These are phyloP conservation scores for Mrakia hoshinonis DNA, from an alignment of 768 basidiomycete genomes.

Conservation along the genomic window DNA sequence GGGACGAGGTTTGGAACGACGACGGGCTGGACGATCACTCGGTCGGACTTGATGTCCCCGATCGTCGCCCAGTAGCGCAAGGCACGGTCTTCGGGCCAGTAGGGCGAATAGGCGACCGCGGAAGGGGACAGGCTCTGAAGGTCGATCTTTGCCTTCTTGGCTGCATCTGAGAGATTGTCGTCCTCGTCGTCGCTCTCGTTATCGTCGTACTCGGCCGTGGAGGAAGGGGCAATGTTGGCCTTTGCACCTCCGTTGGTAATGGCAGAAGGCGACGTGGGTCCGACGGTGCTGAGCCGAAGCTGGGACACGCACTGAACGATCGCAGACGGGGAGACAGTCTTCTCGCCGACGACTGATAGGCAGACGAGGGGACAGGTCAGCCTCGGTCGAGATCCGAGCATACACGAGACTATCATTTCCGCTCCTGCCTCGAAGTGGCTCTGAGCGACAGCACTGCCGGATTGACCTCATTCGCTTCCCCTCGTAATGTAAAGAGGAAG, in stretches of 20 bases:
- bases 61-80: conserved; percentile 62
- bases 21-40: conserved; percentile 76
- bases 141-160: conserved; percentile 44
- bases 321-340: conserved; percentile 72
- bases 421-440: too few relatives aligned
- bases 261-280: conserved; percentile 30
- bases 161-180: conserved; percentile 42
- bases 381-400: too few relatives aligned
- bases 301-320: conserved; percentile 81
- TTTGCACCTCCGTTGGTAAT: not conserved
- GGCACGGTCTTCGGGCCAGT: conserved; percentile 58
- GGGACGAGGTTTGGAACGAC: conserved; percentile 41
- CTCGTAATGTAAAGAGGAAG: too few relatives aligned
- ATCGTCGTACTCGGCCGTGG: conserved; percentile 33
- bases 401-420: too few relatives aligned
- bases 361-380: not conserved
- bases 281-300: conserved; percentile 62
- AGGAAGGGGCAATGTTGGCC: conserved; percentile 4
- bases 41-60: conserved; percentile 74
- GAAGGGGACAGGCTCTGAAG: conserved; percentile 38
- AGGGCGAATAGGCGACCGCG: conserved; percentile 72
- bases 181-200: conserved; percentile 35
- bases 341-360: conserved; percentile 74
- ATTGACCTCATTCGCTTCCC: too few relatives aligned
- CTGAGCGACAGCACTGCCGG: too few relatives aligned